Base-by-base conservation (phyloP, 2,329 filamentous ascomycete species). In the Talaromyces sp. region DNA sequence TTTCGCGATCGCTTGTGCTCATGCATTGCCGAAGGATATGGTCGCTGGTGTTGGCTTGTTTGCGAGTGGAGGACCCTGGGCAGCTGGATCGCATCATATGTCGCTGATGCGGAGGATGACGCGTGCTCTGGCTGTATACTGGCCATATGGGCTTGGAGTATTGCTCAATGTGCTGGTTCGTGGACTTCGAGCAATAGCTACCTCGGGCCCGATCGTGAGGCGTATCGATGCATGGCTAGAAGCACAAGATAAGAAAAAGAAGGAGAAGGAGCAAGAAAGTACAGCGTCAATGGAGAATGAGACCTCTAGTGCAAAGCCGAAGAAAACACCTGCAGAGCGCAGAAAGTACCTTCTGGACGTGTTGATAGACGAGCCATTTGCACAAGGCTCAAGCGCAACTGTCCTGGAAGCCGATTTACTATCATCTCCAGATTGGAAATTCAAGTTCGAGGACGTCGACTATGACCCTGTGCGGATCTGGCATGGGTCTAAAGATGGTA, bases 1-100 rank as follows among this genome's bases (percentile, higher is more conserved):
- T 0, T 84, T 81, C 68, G 77, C 78, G 1, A 70, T 84, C 11
- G 82, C 82, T 24, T 85, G 82, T 67, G 76, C 81, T 13, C 73
- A 76, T 49, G 66, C 67, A 3, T 69, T 84, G 16, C 75, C 79
- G 14, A 65, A 61, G 16, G 57, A 70, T 14, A 64, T 60, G 54
- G 31, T 64, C 5, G 43, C 62, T 50, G 56, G 43, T 39, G 62
- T 64, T 9, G 62, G 62, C 22, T 37, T 64, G 33, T 64, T 64
- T 64, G 62, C 62, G n/a, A 64, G 62, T 60, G 62, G 31, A n/a
- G 39, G 52, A 11, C 76, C 74, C 2, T 81, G 76, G 76, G 70
- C 68, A 10, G 75, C 73, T 8, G 73, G 79, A 4, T 60, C 66
- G 5, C 66, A 73, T 3, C 62, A 75, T 50, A 73, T 80, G 60